Conservation (phyloP, 78 protist genomes). For the Polysphondylium violaceum region DNA sequence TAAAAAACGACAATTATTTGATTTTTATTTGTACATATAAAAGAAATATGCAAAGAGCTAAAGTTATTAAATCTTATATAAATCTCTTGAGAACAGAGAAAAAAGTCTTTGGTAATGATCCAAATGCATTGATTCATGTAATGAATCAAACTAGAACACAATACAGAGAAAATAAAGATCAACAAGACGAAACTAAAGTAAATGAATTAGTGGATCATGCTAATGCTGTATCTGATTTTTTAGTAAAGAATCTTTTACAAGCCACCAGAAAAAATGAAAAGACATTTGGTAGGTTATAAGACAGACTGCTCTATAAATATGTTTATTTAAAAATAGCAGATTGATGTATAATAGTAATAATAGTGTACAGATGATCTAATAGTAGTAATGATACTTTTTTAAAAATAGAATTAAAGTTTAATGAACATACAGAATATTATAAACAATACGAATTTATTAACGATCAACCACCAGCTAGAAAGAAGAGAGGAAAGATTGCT, state of each 20-base stretch:
- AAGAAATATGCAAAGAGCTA: constrained; percentile 35
- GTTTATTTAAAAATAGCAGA: not conserved
- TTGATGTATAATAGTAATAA: not conserved
- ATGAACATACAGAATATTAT: constrained; percentile 23
- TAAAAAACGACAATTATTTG: too few species aligned
- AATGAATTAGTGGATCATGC: constrained; percentile 63
- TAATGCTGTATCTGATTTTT: constrained; percentile 61
- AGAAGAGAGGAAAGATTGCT: constrained; percentile 50
- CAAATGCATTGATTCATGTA: constrained; percentile 11
- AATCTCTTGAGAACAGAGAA: constrained; percentile 52
- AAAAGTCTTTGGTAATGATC: constrained; percentile 23
- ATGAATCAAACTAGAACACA: constrained; percentile 20
- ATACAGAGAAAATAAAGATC: constrained; percentile 31
- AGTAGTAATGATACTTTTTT: not conserved
- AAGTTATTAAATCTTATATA: constrained; percentile 38
- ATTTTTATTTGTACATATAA: too few species aligned
- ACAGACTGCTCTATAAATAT: not conserved
- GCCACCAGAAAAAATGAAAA: constrained; percentile 57
- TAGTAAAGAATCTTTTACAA: constrained; percentile 51
- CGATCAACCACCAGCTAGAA: constrained; percentile 54
- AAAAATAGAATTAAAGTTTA: constrained; percentile 35
- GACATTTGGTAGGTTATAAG: constrained; percentile 22
- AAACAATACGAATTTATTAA: constrained; percentile 53
- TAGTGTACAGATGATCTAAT: not conserved
- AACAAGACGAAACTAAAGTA: constrained; percentile 20